phyloP scores from a whole-genome alignment of 805 yeast species.

The Cephaloascus albidus region DNA sequence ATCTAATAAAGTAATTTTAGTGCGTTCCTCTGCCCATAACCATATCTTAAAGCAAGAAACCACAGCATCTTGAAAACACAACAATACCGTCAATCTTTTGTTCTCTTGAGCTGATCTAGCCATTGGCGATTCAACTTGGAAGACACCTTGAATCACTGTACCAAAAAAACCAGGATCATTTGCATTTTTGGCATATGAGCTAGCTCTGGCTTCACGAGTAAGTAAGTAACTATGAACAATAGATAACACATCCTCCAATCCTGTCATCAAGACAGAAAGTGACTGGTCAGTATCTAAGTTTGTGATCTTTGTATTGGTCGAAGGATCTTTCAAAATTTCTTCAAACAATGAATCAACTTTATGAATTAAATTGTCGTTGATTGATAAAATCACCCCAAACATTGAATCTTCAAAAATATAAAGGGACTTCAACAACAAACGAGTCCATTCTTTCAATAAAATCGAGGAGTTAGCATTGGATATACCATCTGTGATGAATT shows the following conservation, averaged over 20 bases:
- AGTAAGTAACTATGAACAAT: constrained; percentile 46
- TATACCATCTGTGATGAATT: constrained; percentile 43
- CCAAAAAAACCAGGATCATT: constrained; percentile 49
- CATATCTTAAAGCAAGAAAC: constrained; percentile 53
- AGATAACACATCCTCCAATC: constrained; percentile 58
- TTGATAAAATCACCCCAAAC: constrained; percentile 43
- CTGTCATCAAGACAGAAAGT: constrained; percentile 36
- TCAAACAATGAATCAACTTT: constrained; percentile 25
- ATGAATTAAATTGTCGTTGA: constrained; percentile 40
- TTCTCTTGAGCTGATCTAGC: constrained; percentile 39
- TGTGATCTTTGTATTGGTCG: neutral
- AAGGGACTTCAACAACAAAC: constrained; percentile 41
- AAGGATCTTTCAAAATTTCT: constrained; percentile 8
- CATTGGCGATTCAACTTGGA: constrained; percentile 59
- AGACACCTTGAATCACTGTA: constrained; percentile 69
- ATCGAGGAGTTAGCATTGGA: constrained; percentile 30
- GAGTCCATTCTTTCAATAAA: constrained; percentile 36
- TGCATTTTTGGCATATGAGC: constrained; percentile 3
- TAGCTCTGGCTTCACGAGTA: constrained; percentile 15
- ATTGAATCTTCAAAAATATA: constrained; percentile 41
- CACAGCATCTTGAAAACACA: constrained; percentile 55
- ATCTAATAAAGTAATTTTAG: constrained; percentile 3
- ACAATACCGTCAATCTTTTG: constrained; percentile 46
- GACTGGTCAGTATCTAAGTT: constrained; percentile 37
- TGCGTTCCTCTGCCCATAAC: constrained; percentile 49